phyloP scores from a whole-genome alignment of 805 yeast species.

The Kuraishia ogatae region DNA sequence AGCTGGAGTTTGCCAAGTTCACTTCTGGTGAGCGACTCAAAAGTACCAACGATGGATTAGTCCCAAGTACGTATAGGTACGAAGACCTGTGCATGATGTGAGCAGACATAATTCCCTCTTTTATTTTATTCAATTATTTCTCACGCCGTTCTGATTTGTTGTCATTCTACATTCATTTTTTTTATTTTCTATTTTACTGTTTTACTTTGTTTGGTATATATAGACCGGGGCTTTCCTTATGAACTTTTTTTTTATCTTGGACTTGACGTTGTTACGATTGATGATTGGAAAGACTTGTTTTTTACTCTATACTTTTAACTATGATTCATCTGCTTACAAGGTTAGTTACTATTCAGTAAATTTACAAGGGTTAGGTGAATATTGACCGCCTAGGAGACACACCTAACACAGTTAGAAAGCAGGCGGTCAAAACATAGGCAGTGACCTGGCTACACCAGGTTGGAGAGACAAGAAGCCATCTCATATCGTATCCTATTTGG shows the following conservation, averaged over 20 bases:
- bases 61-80: not conserved
- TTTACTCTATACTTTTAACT: not conserved
- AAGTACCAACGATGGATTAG: not conserved
- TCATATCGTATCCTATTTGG: no score
- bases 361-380: no score
- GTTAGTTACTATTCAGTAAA: not conserved
- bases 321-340: not conserved
- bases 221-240: not conserved
- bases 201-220: not conserved
- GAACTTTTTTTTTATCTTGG: not conserved
- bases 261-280: not conserved
- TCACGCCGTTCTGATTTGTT: not conserved
- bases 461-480: no score
- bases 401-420: no score
- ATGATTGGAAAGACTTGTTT: not conserved
- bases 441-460: no score
- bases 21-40: not conserved
- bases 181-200: no score
- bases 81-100: constrained; percentile 3
- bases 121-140: not conserved
- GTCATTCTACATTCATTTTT: not conserved
- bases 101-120: not conserved
- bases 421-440: no score
- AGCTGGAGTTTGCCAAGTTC: constrained; percentile 1
- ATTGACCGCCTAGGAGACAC: no score